phyloP scores from a whole-genome alignment of 129 eudicot genomes.

The Logfia minima region DNA sequence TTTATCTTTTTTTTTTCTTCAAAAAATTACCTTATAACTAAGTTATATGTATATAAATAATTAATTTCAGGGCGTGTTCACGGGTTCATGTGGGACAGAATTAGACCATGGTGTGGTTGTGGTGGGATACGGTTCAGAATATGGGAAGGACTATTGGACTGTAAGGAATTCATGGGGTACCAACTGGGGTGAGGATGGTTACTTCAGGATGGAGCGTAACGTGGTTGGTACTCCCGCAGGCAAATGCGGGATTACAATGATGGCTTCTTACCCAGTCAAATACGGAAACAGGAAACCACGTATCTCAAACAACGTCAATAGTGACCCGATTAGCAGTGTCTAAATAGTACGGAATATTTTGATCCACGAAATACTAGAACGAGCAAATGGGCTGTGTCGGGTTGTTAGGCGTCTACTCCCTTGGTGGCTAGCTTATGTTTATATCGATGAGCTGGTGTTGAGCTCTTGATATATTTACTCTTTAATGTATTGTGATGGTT shows the following conservation, averaged over 20 bases:
- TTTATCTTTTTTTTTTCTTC: too few species aligned
- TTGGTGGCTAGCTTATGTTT: slow-evolving; percentile 22
- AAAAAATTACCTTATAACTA: slow-evolving; percentile 17
- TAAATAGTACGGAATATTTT: slow-evolving; percentile 2
- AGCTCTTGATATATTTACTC: slow-evolving; percentile 11
- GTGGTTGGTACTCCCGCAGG: slow-evolving; percentile 39
- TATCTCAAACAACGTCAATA: slow-evolving; percentile 29
- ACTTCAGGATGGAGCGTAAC: slow-evolving; percentile 71
- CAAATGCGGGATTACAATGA: slow-evolving; percentile 77
- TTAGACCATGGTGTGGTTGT: slow-evolving; percentile 90
- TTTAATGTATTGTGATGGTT: slow-evolving; percentile 30
- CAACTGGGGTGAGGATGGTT: slow-evolving; percentile 80
- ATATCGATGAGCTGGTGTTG: slow-evolving; percentile 11
- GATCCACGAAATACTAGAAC: neutral
- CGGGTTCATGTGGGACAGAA: slow-evolving; percentile 65
- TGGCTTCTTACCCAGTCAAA: slow-evolving; percentile 83
- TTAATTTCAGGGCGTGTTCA: slow-evolving; percentile 62
- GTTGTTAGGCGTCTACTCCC: neutral
- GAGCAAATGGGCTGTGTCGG: slow-evolving; percentile 17
- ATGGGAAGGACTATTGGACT: slow-evolving; percentile 74
- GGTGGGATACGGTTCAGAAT: slow-evolving; percentile 84
- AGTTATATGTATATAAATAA: too few species aligned
- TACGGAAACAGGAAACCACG: slow-evolving; percentile 21
- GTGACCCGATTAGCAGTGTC: slow-evolving; percentile 41
- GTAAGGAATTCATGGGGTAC: slow-evolving; percentile 96